Conservation (phyloP, 2,329 filamentous ascomycete species). For the Aureobasidium namibiae region DNA sequence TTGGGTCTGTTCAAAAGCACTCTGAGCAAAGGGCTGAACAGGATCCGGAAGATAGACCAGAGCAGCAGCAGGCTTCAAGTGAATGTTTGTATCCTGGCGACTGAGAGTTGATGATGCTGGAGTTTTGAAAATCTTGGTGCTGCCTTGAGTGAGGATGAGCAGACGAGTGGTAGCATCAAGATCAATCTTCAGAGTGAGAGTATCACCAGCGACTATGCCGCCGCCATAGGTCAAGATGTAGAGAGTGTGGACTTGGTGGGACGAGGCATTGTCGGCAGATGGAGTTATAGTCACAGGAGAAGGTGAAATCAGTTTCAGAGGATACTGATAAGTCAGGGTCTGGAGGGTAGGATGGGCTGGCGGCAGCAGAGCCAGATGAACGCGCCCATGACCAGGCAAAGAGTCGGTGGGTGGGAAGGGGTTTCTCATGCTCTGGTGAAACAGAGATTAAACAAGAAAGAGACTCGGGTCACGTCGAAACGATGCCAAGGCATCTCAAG, state of each 20-base stretch:
- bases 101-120: slow-evolving; percentile 35
- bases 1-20: slow-evolving; percentile 77
- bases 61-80: slow-evolving; percentile 40
- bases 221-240: slow-evolving; percentile 93
- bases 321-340: slow-evolving; percentile 80
- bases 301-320: slow-evolving; percentile 85
- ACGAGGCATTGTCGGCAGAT: slow-evolving; percentile 1
- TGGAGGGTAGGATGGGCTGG: slow-evolving; percentile 63
- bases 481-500: neutral
- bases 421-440: slow-evolving; percentile 36
- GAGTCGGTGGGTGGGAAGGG: slow-evolving; percentile 70
- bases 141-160: slow-evolving; percentile 56
- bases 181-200: slow-evolving; percentile 63
- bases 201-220: slow-evolving; percentile 81
- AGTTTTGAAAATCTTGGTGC: slow-evolving; percentile 94
- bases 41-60: slow-evolving; percentile 74
- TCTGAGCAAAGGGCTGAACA: slow-evolving; percentile 79
- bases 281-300: slow-evolving; percentile 49
- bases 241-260: slow-evolving; percentile 53
- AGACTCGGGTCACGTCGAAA: neutral
- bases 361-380: slow-evolving; percentile 65
- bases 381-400: slow-evolving; percentile 66
- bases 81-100: slow-evolving; percentile 36
- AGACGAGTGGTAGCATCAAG: slow-evolving; percentile 60
- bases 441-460: neutral